Evolutionary conservation across 2,329 filamentous ascomycete genomes (phyloP), one percentile per base, ranked within the genome.

Genomic region (Xylaria sp.): DNA sequence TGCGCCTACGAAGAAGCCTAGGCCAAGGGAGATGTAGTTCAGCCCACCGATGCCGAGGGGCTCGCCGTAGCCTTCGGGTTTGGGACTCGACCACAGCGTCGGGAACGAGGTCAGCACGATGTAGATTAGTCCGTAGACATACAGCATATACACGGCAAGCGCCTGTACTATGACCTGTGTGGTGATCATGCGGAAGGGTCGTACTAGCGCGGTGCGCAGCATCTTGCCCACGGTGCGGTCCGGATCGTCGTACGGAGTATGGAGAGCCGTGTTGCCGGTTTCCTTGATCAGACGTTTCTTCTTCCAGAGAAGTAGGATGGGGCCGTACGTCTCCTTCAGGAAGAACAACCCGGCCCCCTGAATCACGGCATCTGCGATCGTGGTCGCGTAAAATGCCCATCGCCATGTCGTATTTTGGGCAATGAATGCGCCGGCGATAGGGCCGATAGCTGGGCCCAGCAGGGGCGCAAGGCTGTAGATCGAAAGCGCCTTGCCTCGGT

Each of bases 371-470:
- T 89, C 88, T 10, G 81, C 80, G 65, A 93, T 90, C 0, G 88
- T 87, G 0, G 89, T 91, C 0, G 88, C 83, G 80, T 87, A 92
- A 80, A 93, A 93, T 7, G 88, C 87, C 91, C 91, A 93, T 46
- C 90, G 85, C 92, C 92, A 93, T n/a, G 44, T 48, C 7, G 86
- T 88, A 76, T 86, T 82, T 73, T 91, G 79, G 1, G 88, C 83
- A 54, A 92, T 59, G 17, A 59, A 59, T 4, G 38, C 56, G 17
- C 56, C 56, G 3, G 56, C 56, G 6, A 59, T 59, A 0, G 56
- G 56, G 2, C 56, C 56, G 2, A 59, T 46, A 3, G 56, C 56
- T 79, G 0, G 89, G 88, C 0, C 53, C 2, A 48, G 84, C 0
- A 92, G 81, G 0, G 90, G 90, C 1, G 86, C 86, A 0, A 92